Conservation (phyloP, 2,329 filamentous ascomycete species). For the Paecilomyces dactylethromorphus region DNA sequence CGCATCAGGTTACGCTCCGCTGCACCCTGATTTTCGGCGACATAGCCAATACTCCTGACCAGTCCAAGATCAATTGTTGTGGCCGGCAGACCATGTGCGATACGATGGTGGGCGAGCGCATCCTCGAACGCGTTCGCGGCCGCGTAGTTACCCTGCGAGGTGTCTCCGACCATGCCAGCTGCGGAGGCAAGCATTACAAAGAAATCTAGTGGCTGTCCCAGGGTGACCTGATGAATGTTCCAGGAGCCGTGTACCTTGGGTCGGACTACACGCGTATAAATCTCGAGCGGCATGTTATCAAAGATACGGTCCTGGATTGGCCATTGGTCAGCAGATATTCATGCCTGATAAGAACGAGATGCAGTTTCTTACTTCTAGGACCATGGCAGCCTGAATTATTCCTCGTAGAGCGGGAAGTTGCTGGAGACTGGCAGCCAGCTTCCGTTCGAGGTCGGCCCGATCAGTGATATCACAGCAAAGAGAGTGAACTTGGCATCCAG, state of each 20-base stretch:
- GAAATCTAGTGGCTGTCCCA: slow-evolving; percentile 10
- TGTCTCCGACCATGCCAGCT: too few species aligned
- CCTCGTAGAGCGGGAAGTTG: slow-evolving; percentile 26
- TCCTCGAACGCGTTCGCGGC: too few species aligned
- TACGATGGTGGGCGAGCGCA: too few species aligned
- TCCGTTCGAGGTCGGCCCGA: slow-evolving; percentile 16
- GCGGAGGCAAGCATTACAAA: slow-evolving; percentile 9
- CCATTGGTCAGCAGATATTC: background rate
- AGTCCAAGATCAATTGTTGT: too few species aligned
- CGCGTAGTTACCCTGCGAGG: too few species aligned
- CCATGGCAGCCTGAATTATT: slow-evolving; percentile 38
- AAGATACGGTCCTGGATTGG: slow-evolving; percentile 11
- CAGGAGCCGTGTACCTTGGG: slow-evolving; percentile 7
- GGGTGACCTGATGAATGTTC: slow-evolving; percentile 5
- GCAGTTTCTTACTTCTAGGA: slow-evolving; percentile 22
- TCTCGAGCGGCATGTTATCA: slow-evolving; percentile 5
- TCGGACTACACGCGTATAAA: slow-evolving; percentile 2
- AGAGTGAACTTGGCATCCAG: slow-evolving; percentile 5
- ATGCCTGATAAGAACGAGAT: background rate
- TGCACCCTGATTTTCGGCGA: too few species aligned
- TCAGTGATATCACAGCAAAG: slow-evolving; percentile 20
- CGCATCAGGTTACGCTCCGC: too few species aligned
- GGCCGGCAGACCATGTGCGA: too few species aligned
- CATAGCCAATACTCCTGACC: too few species aligned
- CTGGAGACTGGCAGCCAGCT: slow-evolving; percentile 13